Evolutionary conservation across 2,329 filamentous ascomycete genomes (phyloP).

Genomic region (Huntiella omanensis): DNA sequence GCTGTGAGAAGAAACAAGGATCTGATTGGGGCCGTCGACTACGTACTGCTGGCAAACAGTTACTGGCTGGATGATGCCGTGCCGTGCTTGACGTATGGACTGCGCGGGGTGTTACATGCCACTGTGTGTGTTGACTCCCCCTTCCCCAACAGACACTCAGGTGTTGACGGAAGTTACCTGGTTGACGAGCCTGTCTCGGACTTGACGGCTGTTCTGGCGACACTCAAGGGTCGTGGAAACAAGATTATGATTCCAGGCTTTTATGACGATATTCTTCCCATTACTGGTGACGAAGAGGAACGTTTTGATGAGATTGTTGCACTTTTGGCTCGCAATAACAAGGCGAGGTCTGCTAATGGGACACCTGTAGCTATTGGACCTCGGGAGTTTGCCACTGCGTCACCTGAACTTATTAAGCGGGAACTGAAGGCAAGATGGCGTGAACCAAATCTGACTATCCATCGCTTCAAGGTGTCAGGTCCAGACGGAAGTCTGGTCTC

Average conservation of each 20-base stretch:
- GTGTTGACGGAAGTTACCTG: slow-evolving; percentile 85
- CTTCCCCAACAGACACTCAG: slow-evolving; percentile 79
- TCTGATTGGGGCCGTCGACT: slow-evolving; percentile 78
- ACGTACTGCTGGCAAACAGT: slow-evolving; percentile 88
- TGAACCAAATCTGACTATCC: slow-evolving; percentile 84
- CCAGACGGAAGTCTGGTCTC: slow-evolving; percentile 87
- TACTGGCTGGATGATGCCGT: slow-evolving; percentile 97
- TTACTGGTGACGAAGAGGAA: slow-evolving; percentile 56
- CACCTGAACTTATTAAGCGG: slow-evolving; percentile 36
- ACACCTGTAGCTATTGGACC: not conserved
- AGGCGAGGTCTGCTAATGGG: not conserved
- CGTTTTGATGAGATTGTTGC: slow-evolving; percentile 72
- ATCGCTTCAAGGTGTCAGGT: slow-evolving; percentile 81
- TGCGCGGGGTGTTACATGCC: slow-evolving; percentile 84
- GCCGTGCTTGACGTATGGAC: slow-evolving; percentile 84
- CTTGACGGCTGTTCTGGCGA: slow-evolving; percentile 64
- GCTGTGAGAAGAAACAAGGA: slow-evolving; percentile 64
- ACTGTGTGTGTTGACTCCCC: slow-evolving; percentile 74
- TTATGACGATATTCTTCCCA: slow-evolving; percentile 63
- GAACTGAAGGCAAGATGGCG: slow-evolving; percentile 89
- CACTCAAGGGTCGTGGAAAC: slow-evolving; percentile 64
- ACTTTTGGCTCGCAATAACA: slow-evolving; percentile 44
- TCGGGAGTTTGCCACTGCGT: not conserved
- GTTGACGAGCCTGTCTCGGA: slow-evolving; percentile 86
- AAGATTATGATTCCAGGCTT: slow-evolving; percentile 72